These are phyloP conservation scores for Hypoxylon rubiginosum DNA, from an alignment of 2,329 filamentous ascomycete species.

Conservation along the genomic window DNA sequence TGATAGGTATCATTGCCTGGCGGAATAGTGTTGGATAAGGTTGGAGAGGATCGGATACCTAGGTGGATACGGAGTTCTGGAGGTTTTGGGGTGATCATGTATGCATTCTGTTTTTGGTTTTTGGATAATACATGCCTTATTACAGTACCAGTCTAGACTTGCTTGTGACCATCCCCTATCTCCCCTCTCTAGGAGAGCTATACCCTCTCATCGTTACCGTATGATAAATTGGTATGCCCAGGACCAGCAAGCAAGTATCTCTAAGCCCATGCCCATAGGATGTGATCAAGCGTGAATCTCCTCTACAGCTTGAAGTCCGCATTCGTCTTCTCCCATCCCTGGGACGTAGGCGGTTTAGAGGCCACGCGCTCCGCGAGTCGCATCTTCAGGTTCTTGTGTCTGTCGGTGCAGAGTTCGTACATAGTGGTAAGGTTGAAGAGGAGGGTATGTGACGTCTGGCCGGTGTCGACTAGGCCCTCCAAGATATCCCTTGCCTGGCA, in stretches of 20 bases:
- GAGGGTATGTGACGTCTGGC: slow-evolving; percentile 80
- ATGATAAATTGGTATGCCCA: not conserved
- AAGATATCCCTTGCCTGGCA: slow-evolving; percentile 75
- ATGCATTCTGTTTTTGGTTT: not conserved
- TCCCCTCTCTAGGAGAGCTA: too few relatives aligned
- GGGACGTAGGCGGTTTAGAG: slow-evolving; percentile 64
- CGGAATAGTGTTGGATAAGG: too few relatives aligned
- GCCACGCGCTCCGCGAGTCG: slow-evolving; percentile 79
- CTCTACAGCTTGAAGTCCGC: slow-evolving; percentile 81
- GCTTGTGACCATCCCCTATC: not conserved
- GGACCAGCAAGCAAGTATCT: not conserved
- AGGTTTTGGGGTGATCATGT: not conserved
- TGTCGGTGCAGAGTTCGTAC: slow-evolving; percentile 91
- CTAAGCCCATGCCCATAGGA: not conserved
- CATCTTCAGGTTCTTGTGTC: slow-evolving; percentile 76
- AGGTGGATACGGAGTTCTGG: not conserved
- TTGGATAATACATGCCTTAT: not conserved
- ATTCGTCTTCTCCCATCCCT: slow-evolving; percentile 78
- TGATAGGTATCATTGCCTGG: too few relatives aligned
- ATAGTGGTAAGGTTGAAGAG: slow-evolving; percentile 92
- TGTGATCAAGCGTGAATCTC: not conserved
- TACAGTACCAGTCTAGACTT: not conserved
- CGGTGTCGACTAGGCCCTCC: slow-evolving; percentile 72
- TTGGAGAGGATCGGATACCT: not conserved
- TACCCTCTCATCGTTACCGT: not conserved